Evolutionary conservation across 2,329 filamentous ascomycete species (phyloP).

Genomic region (Aschersonia sp.): DNA sequence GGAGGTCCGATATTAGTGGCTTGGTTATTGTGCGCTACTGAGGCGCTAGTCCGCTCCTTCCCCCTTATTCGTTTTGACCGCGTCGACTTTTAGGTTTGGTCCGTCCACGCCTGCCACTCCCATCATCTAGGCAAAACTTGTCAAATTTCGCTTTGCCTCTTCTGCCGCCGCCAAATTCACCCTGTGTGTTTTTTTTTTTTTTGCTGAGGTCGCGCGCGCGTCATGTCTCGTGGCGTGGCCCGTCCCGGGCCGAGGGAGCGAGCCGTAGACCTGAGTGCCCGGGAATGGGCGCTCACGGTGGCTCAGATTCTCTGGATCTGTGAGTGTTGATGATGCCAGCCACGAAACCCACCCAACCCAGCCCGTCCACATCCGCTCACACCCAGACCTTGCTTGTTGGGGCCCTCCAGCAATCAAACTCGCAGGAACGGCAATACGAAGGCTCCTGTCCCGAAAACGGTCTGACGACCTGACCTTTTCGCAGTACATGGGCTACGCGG

Average conservation of each 20-base stretch:
- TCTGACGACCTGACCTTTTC: background rate
- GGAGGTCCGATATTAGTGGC: too few species aligned
- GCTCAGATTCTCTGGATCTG: conserved; percentile 1
- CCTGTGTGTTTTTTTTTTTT: too few species aligned
- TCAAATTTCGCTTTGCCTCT: too few species aligned
- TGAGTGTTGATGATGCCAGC: background rate
- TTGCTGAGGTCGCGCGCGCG: too few species aligned
- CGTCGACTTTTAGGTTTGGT: too few species aligned
- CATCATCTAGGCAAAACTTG: too few species aligned
- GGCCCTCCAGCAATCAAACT: background rate
- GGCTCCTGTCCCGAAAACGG: background rate
- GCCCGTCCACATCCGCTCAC: background rate
- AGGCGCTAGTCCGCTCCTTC: too few species aligned
- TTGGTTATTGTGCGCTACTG: too few species aligned
- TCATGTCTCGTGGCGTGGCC: background rate
- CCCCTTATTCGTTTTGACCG: too few species aligned
- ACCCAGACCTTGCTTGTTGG: background rate
- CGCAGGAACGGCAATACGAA: background rate
- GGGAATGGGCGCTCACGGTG: conserved; percentile 1
- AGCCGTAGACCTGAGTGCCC: conserved; percentile 1
- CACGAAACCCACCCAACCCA: too few species aligned
- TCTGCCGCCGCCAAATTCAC: too few species aligned
- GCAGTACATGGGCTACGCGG: conserved; percentile 1
- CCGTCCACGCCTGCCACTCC: too few species aligned
- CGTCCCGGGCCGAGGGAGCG: background rate